These are phyloP conservation scores for Coemansia sp. DNA, from an alignment of 371 early-diverging fungal genomes.

Conservation along the genomic window DNA sequence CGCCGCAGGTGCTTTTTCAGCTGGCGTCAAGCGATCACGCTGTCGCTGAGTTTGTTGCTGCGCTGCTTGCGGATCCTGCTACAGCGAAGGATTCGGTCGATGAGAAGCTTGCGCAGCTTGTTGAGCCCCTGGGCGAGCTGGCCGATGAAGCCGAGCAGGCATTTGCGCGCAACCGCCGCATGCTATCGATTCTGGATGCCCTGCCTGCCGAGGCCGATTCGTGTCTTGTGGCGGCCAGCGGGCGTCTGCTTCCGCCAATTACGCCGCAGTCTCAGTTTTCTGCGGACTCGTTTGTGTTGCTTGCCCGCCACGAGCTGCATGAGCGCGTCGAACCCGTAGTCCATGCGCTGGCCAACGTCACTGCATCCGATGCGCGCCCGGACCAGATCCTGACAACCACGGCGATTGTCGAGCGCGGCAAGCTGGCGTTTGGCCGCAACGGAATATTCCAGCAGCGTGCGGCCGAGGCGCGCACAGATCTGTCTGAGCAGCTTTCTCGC, in stretches of 20 bases:
- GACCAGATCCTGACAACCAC: conserved; percentile 12
- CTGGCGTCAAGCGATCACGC: conserved; percentile 5
- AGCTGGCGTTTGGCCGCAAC: conserved; percentile 3
- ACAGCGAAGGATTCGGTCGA: not conserved
- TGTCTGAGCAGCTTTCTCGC: not conserved
- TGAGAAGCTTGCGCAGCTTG: conserved; percentile 15
- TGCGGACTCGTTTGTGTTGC: conserved; percentile 19
- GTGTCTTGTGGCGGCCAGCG: conserved; percentile 36
- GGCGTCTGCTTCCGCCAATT: conserved; percentile 36
- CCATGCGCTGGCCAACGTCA: conserved; percentile 7
- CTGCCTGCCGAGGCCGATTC: conserved; percentile 12
- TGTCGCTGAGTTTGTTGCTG: conserved; percentile 6
- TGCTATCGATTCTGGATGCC: conserved; percentile 5
- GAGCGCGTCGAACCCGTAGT: conserved; percentile 29
- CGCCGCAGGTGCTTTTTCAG: conserved; percentile 34
- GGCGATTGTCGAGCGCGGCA: conserved; percentile 26
- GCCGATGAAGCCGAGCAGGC: conserved; percentile 24
- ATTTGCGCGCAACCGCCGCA: conserved; percentile 12
- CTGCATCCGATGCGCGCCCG: not conserved
- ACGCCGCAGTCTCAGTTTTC: conserved; percentile 7
- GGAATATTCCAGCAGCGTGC: conserved; percentile 16
- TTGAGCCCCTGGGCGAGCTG: conserved; percentile 3
- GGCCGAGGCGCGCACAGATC: not conserved
- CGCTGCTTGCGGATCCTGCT: not conserved
- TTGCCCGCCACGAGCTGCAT: conserved; percentile 36